Conservation (phyloP, 768 basidiomycete species). For the Termitomyces sp. region DNA sequence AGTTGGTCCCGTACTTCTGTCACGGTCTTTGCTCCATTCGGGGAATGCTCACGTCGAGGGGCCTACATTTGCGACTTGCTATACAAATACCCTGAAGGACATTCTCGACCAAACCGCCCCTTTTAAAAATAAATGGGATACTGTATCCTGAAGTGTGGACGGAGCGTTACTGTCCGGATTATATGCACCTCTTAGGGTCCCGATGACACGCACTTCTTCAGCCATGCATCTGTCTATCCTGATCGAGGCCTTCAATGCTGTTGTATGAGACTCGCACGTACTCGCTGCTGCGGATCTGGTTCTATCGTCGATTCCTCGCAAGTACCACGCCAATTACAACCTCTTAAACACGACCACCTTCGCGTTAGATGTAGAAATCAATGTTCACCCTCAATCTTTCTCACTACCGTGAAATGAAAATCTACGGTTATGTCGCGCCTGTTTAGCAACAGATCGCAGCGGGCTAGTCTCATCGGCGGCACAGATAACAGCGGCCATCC, state of each 20-base stretch:
- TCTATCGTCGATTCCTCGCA: background rate
- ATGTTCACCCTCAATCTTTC: background rate
- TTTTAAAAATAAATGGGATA: background rate
- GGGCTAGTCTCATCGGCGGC: constrained; percentile 3
- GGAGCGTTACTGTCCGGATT: background rate
- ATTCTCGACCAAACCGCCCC: background rate
- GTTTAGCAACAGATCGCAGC: constrained; percentile 1
- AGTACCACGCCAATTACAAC: background rate
- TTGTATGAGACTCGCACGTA: background rate
- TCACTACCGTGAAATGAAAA: too few species aligned
- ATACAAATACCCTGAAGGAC: too few species aligned
- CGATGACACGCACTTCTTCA: background rate
- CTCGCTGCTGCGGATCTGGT: background rate
- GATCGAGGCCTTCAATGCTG: background rate
- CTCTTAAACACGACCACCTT: background rate
- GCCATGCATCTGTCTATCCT: background rate
- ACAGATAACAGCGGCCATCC: constrained; percentile 12
- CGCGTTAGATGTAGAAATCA: background rate
- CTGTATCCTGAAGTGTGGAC: background rate
- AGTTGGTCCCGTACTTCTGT: background rate
- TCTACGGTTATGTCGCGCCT: background rate
- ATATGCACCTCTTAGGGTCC: background rate
- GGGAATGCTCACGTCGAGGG: too few species aligned
- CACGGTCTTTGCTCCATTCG: too few species aligned
- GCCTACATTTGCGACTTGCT: too few species aligned